Evolutionary conservation across 108 stramenopile species (phyloP).

Genomic region (Poteriospumella lacustris): DNA sequence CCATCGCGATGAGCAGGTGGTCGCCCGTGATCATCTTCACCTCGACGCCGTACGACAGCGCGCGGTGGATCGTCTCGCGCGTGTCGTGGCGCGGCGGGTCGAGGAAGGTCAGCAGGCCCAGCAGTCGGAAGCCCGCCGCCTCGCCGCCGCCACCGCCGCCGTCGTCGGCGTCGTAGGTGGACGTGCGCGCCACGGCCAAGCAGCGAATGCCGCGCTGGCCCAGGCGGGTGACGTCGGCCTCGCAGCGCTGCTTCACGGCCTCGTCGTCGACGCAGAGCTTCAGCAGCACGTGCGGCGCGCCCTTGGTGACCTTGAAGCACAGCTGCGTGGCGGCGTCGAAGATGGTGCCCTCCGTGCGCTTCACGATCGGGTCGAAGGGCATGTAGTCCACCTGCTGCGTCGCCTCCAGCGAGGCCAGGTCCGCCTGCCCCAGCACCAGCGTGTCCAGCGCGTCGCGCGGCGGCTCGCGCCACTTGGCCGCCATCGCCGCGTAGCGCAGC

Average conservation of each 20-base stretch:
- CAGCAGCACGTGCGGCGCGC: conserved; percentile 64
- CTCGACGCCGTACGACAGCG: conserved; percentile 61
- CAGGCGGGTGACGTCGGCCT: no score
- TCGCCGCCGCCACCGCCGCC: background rate
- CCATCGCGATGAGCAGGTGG: conserved; percentile 46
- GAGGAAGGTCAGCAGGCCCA: conserved; percentile 70
- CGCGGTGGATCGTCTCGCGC: conserved; percentile 57
- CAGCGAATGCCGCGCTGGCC: no score
- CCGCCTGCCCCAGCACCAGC: conserved; percentile 4
- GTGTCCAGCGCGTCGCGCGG: conserved; percentile 14
- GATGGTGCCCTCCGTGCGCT: conserved; percentile 50
- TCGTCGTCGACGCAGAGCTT: conserved; percentile 40
- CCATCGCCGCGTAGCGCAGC: conserved; percentile 4
- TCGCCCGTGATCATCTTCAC: conserved; percentile 81
- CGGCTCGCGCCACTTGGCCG: conserved; percentile 17
- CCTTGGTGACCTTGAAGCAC: conserved; percentile 63
- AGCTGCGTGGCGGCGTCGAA: conserved; percentile 39
- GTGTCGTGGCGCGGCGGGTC: conserved; percentile 73
- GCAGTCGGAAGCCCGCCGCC: conserved; percentile 45
- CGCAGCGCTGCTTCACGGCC: no score
- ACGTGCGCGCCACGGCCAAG: no score
- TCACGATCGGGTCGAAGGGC: conserved; percentile 17
- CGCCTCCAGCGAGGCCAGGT: background rate
- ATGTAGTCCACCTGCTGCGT: background rate
- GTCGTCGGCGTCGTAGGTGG: no score